Conservation (phyloP, 2,329 filamentous ascomycete genomes). For the Botryotinia convoluta region DNA sequence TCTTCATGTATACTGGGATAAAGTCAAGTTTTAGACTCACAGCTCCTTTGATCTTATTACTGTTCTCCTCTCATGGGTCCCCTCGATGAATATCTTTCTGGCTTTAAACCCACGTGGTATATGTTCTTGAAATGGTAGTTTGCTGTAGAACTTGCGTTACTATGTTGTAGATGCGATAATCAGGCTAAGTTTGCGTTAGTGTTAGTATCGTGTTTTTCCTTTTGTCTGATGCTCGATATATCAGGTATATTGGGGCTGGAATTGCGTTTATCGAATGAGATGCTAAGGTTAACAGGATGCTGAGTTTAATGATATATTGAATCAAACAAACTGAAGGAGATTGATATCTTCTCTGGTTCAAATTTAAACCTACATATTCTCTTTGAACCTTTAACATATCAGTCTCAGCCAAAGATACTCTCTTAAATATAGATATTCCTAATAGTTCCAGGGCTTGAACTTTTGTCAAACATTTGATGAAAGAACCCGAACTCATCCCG, state of each 20-base stretch:
- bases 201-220: background rate
- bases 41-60: background rate
- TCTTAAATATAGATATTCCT: rapidly evolving
- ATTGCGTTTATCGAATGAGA: too few species aligned
- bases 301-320: too few species aligned
- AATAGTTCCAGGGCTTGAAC: background rate
- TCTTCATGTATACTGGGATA: too few species aligned
- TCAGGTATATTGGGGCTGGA: too few species aligned
- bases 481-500: background rate
- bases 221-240: background rate
- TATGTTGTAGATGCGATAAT: background rate
- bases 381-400: background rate
- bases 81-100: rapidly evolving
- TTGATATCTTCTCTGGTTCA: too few species aligned
- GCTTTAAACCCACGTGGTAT: rapidly evolving
- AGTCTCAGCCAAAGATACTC: background rate
- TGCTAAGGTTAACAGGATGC: too few species aligned
- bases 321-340: too few species aligned
- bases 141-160: background rate
- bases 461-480: background rate
- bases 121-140: background rate
- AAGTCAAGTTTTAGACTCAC: background rate
- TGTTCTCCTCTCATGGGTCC: background rate
- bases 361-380: rapidly evolving
- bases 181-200: too few species aligned